A percentile compares a stretch with the other conserved stretches of the same genome.
Evolutionary conservation across 2,329 filamentous ascomycete species (phyloP).

Genomic region (Arthrobotrys musiformis): DNA sequence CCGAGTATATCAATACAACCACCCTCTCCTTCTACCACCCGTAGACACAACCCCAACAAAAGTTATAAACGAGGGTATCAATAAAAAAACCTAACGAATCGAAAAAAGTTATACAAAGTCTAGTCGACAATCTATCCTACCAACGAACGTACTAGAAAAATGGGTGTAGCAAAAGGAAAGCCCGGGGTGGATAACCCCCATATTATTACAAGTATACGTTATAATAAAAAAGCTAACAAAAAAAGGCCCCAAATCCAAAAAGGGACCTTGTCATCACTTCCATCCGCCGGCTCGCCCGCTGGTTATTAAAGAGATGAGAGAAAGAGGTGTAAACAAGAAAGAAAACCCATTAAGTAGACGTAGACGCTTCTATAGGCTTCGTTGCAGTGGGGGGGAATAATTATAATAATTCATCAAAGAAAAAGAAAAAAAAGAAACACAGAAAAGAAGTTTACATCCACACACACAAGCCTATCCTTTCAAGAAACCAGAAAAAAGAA

Average conservation of each 20-base stretch:
- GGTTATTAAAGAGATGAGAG: background rate
- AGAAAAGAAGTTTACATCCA: too few relatives aligned
- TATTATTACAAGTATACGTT: conserved; percentile 44
- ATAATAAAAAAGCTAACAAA: background rate
- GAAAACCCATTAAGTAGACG: conserved; percentile 1
- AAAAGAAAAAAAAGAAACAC: too few relatives aligned
- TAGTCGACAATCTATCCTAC: too few relatives aligned
- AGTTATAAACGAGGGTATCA: conserved; percentile 38
- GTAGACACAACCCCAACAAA: too few relatives aligned
- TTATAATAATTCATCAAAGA: background rate
- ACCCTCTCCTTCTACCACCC: too few relatives aligned
- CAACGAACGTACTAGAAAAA: background rate
- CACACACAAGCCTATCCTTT: background rate
- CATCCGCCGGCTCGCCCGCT: background rate
- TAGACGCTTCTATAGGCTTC: background rate
- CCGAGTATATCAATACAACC: too few relatives aligned
- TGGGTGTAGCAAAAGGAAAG: background rate
- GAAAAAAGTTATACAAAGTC: background rate
- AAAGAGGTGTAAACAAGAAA: background rate
- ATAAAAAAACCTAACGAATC: background rate
- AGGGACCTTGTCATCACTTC: conserved; percentile 17
- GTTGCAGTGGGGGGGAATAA: background rate
- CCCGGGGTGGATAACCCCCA: background rate
- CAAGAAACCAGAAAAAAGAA: background rate
- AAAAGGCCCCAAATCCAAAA: background rate